phyloP scores from a whole-genome alignment of 495 filamentous ascomycete species.

The Daldinia concentrica region DNA sequence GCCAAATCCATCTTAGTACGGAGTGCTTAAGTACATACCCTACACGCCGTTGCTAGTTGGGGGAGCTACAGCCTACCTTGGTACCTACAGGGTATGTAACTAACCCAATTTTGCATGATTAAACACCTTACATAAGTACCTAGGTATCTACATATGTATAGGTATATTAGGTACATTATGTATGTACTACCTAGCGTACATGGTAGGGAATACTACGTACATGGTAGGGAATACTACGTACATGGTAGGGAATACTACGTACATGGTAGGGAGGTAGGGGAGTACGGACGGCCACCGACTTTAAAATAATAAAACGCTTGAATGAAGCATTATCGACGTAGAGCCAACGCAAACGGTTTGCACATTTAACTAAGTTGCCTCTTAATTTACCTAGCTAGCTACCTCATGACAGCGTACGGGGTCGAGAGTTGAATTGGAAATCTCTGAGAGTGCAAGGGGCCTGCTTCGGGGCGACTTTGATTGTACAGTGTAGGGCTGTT shows the following conservation, averaged over 20 bases:
- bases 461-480: slow-evolving; percentile 5
- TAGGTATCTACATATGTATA: background rate
- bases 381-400: background rate
- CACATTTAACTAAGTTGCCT: background rate
- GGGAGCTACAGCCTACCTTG: slow-evolving; percentile 19
- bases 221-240: too few species aligned
- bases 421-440: slow-evolving; percentile 3
- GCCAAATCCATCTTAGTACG: slow-evolving; percentile 36
- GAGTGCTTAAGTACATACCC: slow-evolving; percentile 15
- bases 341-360: background rate
- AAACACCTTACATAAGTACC: background rate
- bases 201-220: too few species aligned
- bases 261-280: too few species aligned
- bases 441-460: background rate
- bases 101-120: slow-evolving; percentile 11
- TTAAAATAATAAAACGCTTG: background rate
- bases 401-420: background rate
- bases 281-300: background rate
- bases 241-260: too few species aligned
- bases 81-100: slow-evolving; percentile 7
- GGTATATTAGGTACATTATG: background rate
- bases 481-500: slow-evolving; percentile 30
- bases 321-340: background rate
- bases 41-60: slow-evolving; percentile 23
- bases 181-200: slow-evolving; percentile 1